phyloP scores from a whole-genome alignment of 306 rosid species.

The Crotalaria pallida region DNA sequence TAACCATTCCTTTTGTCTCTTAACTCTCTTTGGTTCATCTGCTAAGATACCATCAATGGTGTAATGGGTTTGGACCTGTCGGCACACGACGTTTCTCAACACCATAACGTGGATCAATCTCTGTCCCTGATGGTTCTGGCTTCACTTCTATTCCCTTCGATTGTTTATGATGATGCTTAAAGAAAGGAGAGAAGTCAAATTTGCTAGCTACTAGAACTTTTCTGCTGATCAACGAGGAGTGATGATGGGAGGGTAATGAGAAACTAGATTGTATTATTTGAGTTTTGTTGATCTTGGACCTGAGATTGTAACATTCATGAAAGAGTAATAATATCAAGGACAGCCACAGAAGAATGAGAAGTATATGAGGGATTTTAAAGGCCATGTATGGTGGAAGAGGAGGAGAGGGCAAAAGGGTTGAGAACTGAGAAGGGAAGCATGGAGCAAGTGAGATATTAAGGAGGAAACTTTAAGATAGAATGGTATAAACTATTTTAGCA shows the following conservation, averaged over 20 bases:
- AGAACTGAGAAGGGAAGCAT: constrained; percentile 56
- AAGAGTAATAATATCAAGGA: constrained; percentile 33
- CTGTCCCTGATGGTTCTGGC: constrained; percentile 11
- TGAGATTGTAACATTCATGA: constrained; percentile 30
- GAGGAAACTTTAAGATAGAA: background rate
- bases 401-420: constrained; percentile 22
- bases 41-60: constrained; percentile 45
- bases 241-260: constrained; percentile 24
- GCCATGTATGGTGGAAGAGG: constrained; percentile 48
- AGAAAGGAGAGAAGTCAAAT: constrained; percentile 49
- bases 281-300: constrained; percentile 27
- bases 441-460: constrained; percentile 37
- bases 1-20: constrained; percentile 15
- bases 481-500: background rate
- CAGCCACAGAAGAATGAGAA: constrained; percentile 40
- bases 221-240: constrained; percentile 25
- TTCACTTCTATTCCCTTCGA: background rate
- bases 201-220: constrained; percentile 50
- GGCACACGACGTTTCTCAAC: constrained; percentile 66
- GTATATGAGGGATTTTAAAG: constrained; percentile 34
- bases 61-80: constrained; percentile 67
- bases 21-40: background rate
- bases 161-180: constrained; percentile 24
- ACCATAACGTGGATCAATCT: constrained; percentile 61
- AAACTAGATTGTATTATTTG: constrained; percentile 10